Evolutionary conservation across 2,329 filamentous ascomycete species (phyloP).

Genomic region (Aspergillus tamarii): DNA sequence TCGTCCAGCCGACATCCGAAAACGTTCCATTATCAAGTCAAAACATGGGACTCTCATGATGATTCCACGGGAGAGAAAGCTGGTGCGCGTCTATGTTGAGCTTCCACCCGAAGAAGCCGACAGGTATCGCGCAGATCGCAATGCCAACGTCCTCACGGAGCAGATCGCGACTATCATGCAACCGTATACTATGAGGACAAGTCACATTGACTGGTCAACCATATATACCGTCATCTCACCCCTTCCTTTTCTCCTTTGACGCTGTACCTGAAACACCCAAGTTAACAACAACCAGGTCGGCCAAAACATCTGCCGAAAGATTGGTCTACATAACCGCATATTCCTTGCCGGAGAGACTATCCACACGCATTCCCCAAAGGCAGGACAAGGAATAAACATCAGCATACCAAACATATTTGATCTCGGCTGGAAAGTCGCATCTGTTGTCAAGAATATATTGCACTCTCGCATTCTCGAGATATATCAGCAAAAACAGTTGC

Average conservation of each 20-base stretch:
- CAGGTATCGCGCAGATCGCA: no score
- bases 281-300: not conserved
- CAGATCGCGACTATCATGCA: not conserved
- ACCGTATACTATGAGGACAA: not conserved
- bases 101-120: no score
- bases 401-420: conserved; percentile 60
- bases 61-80: not conserved
- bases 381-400: conserved; percentile 14
- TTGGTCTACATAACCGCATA: not conserved
- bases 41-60: conserved; percentile 1
- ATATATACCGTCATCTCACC: not conserved
- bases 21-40: conserved; percentile 1
- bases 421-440: conserved; percentile 61
- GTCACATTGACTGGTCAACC: not conserved
- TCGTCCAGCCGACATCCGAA: conserved; percentile 6
- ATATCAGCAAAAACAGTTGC: no score
- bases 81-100: conserved; percentile 4
- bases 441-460: no score
- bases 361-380: conserved; percentile 14
- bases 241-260: no score
- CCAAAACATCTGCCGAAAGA: not conserved
- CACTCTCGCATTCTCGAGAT: no score
- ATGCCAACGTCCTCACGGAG: not conserved
- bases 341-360: conserved; percentile 11
- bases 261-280: no score